Conservation (phyloP, 768 basidiomycete species). For the Porphyrellus cyaneotinctus region DNA sequence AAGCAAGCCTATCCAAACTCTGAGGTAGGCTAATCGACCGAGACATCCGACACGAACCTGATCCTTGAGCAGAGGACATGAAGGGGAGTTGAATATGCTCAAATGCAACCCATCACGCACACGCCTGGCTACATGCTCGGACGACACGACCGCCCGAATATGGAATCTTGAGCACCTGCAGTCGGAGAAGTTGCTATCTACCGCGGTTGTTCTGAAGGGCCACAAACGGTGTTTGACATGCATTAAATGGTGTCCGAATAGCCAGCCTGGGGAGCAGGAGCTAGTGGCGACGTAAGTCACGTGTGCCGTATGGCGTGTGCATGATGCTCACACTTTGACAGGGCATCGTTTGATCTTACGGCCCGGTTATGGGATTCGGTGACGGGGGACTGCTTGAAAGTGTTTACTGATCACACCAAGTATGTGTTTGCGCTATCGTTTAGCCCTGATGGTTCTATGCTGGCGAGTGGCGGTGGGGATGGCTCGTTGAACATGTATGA, state of each 20-base stretch:
- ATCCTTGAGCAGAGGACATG: constrained; percentile 54
- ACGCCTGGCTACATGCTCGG: constrained; percentile 74
- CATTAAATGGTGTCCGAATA: constrained; percentile 65
- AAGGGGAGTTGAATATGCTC: constrained; percentile 74
- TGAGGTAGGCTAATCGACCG: constrained; percentile 45
- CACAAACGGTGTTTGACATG: constrained; percentile 64
- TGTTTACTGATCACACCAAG: constrained; percentile 67
- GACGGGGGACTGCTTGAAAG: constrained; percentile 68
- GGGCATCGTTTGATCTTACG: constrained; percentile 77
- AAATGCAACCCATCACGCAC: constrained; percentile 64
- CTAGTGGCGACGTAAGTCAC: constrained; percentile 65
- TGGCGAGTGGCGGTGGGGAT: constrained; percentile 79
- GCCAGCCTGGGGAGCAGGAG: constrained; percentile 47
- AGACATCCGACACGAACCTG: not conserved
- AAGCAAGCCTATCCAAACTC: constrained; percentile 52
- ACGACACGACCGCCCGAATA: constrained; percentile 73
- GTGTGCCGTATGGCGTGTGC: not conserved
- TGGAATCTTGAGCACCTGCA: constrained; percentile 60
- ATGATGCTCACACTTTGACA: constrained; percentile 27
- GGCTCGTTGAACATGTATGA: constrained; percentile 72
- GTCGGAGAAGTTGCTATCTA: constrained; percentile 20
- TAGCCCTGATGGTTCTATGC: constrained; percentile 65
- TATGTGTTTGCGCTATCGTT: constrained; percentile 73
- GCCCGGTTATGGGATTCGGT: constrained; percentile 80
- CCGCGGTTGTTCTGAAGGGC: constrained; percentile 47